A percentile compares a stretch with the other conserved stretches of the same genome.
Evolutionary conservation across 257 asterid genomes (phyloP).

Genomic region (Forsythia viridissima): DNA sequence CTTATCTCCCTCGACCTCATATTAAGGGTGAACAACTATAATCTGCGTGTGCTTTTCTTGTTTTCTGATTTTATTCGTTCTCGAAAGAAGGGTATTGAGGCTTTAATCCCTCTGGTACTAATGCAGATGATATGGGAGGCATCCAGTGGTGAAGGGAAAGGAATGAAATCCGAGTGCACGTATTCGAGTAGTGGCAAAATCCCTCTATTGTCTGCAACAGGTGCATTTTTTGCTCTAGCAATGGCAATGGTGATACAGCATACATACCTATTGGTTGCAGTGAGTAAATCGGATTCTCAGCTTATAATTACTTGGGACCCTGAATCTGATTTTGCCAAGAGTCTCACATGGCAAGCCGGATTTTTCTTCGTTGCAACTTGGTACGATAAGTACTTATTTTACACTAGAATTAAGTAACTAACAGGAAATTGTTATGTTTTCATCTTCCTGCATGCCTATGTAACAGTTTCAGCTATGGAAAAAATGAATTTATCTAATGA

Average conservation of each 20-base stretch:
- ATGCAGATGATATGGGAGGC: slow-evolving; percentile 53
- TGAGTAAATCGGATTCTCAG: slow-evolving; percentile 50
- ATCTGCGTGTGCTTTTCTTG: not conserved
- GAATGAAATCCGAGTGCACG: slow-evolving; percentile 43
- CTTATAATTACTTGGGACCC: slow-evolving; percentile 51
- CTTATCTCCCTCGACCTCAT: not conserved
- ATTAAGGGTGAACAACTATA: not conserved
- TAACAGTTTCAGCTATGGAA: not conserved
- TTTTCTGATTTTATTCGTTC: not conserved
- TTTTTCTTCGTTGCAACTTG: slow-evolving; percentile 79
- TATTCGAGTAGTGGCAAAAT: slow-evolving; percentile 62
- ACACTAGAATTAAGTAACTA: not conserved
- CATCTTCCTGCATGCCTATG: not conserved
- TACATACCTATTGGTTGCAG: slow-evolving; percentile 58
- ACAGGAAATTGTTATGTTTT: not conserved
- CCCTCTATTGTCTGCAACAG: slow-evolving; percentile 61
- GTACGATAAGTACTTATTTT: slow-evolving; percentile 30
- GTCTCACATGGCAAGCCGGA: slow-evolving; percentile 70
- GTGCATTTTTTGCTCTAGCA: slow-evolving; percentile 69
- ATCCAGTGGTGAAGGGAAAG: slow-evolving; percentile 24
- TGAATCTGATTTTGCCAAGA: slow-evolving; percentile 49
- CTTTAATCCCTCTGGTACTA: not conserved
- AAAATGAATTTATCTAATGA: not conserved
- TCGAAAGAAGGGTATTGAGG: not conserved
- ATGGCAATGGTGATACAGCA: slow-evolving; percentile 75